Base-by-base conservation (phyloP, 2,329 filamentous ascomycete species). In the Fusarium sp. region DNA sequence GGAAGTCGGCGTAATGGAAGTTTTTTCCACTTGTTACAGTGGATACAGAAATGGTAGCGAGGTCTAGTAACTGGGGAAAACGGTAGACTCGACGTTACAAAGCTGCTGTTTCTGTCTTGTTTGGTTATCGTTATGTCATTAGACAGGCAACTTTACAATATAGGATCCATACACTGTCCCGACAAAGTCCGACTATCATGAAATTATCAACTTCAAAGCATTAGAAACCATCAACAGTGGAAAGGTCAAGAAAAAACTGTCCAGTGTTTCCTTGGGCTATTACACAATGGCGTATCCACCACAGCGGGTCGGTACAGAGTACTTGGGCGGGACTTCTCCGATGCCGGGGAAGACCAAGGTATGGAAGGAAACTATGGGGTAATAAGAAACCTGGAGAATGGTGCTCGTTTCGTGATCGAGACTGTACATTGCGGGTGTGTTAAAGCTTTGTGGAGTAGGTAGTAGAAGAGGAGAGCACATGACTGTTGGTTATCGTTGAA, bases 231-330 rank as follows among this genome's bases (percentile, higher is more conserved):
- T 25, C 20, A 18, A 41, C 24, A 47, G 37, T 25, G 44, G 18
- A 34, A 41, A 47, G 18, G 25, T 47, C 9, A 42, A 29, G 34
- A 46, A 52, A 48, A 51, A 22, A 30, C 44, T 46, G 46, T 66
- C 25, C 42, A 57, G 18, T 44, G 34, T 53, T 53, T 53, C 40
- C 52, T 55, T 58, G 67, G 44, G 48, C 48, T 53, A 71, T 71
- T 71, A 71, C 68, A 69, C 68, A 71, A 70, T 71, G 46, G 53
- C 45, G 59, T 71, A 69, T 65, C 68, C 68, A 71, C 68, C 46
- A 22, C 41, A 40, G 68, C 59, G 68, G 68, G 68, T 65, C 60
- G 30, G 24, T 29, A 18, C 60, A 40, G 44, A 32, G 41, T 67
- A 63, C 65, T 32, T 58, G 54, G 51, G 51, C 52, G 58, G 53